Evolutionary conservation across 306 rosid species (phyloP), one percentile per base, ranked within the genome.

Genomic region (Vigna nakashimae): DNA sequence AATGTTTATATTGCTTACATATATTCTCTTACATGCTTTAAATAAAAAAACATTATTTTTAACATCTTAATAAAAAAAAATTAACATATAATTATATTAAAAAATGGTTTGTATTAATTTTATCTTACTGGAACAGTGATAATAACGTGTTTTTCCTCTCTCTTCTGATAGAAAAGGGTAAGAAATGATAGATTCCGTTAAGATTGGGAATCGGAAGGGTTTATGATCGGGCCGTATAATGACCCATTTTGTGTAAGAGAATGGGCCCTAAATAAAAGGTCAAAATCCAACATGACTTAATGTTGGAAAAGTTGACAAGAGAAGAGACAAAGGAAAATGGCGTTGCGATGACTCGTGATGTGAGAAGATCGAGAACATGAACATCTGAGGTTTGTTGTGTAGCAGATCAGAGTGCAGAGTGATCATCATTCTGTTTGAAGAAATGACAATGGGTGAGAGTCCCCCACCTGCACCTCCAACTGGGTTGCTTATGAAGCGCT

Each of bases 401-500:
- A 72, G 38, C 58, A 63, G 16, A 52, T 14, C 28, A 17, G 11
- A 65, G 8, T 63, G 42, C 15, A 32, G 43, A 78, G 32, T 20
- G 51, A 67, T 28, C 48, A 32, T 34, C 58, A 20, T 48, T 14
- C 8, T 11, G 34, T 56, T 57, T 34, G 45, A 79, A 34, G 49
- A 43, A 68, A 78, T 77, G 71, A 69, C 59, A 13, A 76, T 66
- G 89, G 74, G 74, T 42, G 92, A 85, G 2, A 62, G 72, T 32
- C 65, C 87, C 16, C 86, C 82, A 57, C 80, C 85, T 38, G 55
- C 82, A 56, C 78, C 89, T 77, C 81, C 86, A 32, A 83, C 77
- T 26, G 90, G 46, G 65, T 69, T 18, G 32, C 84, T 56, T 17
- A 75, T 81, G 82, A 87, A 76, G 69, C 90, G 97, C 42, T 82